Base-by-base conservation (phyloP, 1,139 yeast genomes). In the Saccharomyces hybrid region DNA sequence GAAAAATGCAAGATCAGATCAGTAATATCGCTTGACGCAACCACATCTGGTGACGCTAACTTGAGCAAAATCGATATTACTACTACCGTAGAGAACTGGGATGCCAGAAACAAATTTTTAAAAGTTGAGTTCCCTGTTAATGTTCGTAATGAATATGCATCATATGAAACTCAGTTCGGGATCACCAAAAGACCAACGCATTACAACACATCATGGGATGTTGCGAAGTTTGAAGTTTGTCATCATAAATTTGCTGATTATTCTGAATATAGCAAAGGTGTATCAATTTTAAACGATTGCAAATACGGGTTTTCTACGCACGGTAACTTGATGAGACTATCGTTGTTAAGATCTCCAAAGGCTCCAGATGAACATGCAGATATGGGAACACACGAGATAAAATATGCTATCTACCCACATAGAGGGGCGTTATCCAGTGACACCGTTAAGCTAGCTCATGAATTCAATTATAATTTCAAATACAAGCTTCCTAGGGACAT, bases 41-140 rank as follows among this genome's bases (percentile, higher is more conserved):
- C 78, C 48, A 53, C 65, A 6, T 57, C 61, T 9, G 56, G 63
- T 55, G 63, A 68, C 51, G 69, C 67, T 50, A 73, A 71, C 14
- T 74, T 63, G 16, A 67, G 73, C 4, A 64, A 64, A 52, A 61
- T 80, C 28, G 78, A 77, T 62, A 87, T 90, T 67, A 80, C 80
- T 49, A 80, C 85, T 50, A 78, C 80, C 48, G 96, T 89, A 16
- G 82, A 58, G 13, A 67, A 68, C 53, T 93, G 99, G 98, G 83
- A 87, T 66, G 96, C 90, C 66, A 81, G 81, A 32, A 87, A 89
- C 72, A 84, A 88, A 71, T 93, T 93, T 70, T 78, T 93, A 70
- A 93, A 93, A 70, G 96, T 89, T 7, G 96, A 93, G 69, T 91
- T 93, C 73, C 97, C 97, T 1, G 95, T 93, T 16, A 86, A 88